Percentiles rank a stretch among this genome's conserved stretches.
These are phyloP conservation scores for Moelleriella libera DNA, from an alignment of 2,329 filamentous ascomycete genomes.

Conservation along the genomic window DNA sequence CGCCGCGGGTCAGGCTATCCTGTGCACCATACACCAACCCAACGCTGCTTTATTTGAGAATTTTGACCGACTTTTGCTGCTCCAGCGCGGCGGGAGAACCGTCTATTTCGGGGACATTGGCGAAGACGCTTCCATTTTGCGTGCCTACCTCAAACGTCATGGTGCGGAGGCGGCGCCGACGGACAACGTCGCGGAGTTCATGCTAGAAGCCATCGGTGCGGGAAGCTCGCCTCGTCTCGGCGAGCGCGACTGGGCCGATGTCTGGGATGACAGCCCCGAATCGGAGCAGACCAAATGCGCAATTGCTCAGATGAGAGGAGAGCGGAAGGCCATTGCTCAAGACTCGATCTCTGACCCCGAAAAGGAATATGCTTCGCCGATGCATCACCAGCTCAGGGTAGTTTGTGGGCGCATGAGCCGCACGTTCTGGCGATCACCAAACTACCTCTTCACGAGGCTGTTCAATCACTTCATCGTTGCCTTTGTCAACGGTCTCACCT, in stretches of 20 bases:
- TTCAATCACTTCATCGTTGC: constrained; percentile 76
- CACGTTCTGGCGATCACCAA: constrained; percentile 72
- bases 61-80: constrained; percentile 69
- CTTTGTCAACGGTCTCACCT: constrained; percentile 65
- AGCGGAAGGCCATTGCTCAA: constrained; percentile 29
- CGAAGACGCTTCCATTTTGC: constrained; percentile 55
- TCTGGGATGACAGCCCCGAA: constrained; percentile 64
- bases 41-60: constrained; percentile 77
- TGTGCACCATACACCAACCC: constrained; percentile 86
- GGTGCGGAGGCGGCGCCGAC: constrained; percentile 44
- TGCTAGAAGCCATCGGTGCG: constrained; percentile 74
- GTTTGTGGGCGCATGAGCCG: constrained; percentile 62
- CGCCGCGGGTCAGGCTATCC: constrained; percentile 70
- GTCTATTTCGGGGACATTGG: constrained; percentile 84
- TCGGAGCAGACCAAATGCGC: constrained; percentile 50
- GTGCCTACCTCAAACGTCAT: constrained; percentile 44
- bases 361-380: constrained; percentile 70
- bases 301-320: constrained; percentile 51
- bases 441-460: constrained; percentile 78
- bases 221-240: constrained; percentile 60
- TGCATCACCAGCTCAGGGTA: constrained; percentile 63
- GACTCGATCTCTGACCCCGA: constrained; percentile 38
- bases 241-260: constrained; percentile 63
- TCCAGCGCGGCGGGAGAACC: constrained; percentile 64
- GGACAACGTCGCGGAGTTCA: constrained; percentile 58